These are phyloP conservation scores for Backusella morwellensis DNA, from an alignment of 192 early-diverging fungal species.

Conservation along the genomic window DNA sequence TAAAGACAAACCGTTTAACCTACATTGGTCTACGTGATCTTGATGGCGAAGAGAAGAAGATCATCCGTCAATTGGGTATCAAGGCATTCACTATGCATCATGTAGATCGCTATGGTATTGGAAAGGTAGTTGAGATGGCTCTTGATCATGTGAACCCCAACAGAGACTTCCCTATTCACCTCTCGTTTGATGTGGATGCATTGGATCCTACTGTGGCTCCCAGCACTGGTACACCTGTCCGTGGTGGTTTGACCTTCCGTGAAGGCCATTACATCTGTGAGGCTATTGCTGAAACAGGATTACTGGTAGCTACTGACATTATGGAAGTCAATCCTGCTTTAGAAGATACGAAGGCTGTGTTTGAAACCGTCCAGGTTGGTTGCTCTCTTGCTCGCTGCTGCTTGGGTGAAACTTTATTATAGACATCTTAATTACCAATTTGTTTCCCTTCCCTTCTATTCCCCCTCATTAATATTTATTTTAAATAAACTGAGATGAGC, in stretches of 20 bases:
- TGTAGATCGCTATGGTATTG: constrained; percentile 93
- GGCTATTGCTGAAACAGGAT: constrained; percentile 82
- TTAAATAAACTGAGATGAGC: not conserved
- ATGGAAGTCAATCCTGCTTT: constrained; percentile 93
- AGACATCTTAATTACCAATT: constrained; percentile 8
- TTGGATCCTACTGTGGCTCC: constrained; percentile 95
- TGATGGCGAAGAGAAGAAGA: constrained; percentile 82
- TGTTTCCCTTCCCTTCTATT: not conserved
- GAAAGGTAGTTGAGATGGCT: constrained; percentile 87
- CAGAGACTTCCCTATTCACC: constrained; percentile 75
- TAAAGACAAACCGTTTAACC: constrained; percentile 73
- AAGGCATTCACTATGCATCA: constrained; percentile 96
- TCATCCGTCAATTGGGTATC: constrained; percentile 82
- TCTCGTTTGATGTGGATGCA: constrained; percentile 94
- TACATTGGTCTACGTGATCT: constrained; percentile 97
- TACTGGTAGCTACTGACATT: constrained; percentile 87
- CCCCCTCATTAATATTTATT: not conserved
- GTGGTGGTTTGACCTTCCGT: constrained; percentile 92
- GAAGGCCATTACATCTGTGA: constrained; percentile 99
- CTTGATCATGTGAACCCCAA: constrained; percentile 82
- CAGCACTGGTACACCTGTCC: constrained; percentile 92
- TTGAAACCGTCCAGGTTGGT: constrained; percentile 87
- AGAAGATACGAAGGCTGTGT: constrained; percentile 68
- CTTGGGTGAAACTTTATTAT: constrained; percentile 83
- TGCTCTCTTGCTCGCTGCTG: constrained; percentile 86